Base-by-base conservation (phyloP, 176 grass and related monocot species). In the Otatea glauca region DNA sequence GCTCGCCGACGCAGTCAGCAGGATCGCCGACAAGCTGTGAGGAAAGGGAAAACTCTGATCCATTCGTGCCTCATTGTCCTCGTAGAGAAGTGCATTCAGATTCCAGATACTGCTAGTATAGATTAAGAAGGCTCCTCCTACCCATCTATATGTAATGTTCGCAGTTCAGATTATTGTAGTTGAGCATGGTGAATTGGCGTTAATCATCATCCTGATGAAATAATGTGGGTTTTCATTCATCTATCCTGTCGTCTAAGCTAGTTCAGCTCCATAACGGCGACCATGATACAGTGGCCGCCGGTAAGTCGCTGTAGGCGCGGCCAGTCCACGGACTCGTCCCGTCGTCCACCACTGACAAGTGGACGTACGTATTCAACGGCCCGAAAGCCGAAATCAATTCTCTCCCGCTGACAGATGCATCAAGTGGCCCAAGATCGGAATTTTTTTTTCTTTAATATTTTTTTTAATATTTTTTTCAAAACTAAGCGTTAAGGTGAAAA, bases 11-110 rank as follows among this genome's bases (percentile, higher is more conserved):
- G 92, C 86, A 24, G 83, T 91, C 6, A 49, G 70, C 54, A 84
- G 72, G 78, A 89, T 94, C 68, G 86, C 86, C 18, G 89, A 91
- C 13, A 91, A 87, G 65, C 64, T 89, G 14, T 88, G 81, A 88
- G 49, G 9, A 27, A 49, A 32, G 6, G 9, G 35, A 3, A 17
- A 6, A 4, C 47, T 20, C 66, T 47, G 76, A 6, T 58, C 12
- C 1, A 14, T 55, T 21, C 53, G 7, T 20, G 45, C 32, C 7
- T 80, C 62, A 4, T 14, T 2, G 38, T 7, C 39, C 17, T 64
- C 0, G 42, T 42, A 27, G 25, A 55, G 3, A 32, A 3, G 12
- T 24, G 32, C 58, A 84, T 66, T 70, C 63, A 56, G 47, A 47
- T 47, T 47, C 9, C 43, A 45, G 43, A 10, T 53, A 65, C 10